Base-by-base conservation (phyloP, 2,329 filamentous ascomycete species). In the Verticillium nubilum region DNA sequence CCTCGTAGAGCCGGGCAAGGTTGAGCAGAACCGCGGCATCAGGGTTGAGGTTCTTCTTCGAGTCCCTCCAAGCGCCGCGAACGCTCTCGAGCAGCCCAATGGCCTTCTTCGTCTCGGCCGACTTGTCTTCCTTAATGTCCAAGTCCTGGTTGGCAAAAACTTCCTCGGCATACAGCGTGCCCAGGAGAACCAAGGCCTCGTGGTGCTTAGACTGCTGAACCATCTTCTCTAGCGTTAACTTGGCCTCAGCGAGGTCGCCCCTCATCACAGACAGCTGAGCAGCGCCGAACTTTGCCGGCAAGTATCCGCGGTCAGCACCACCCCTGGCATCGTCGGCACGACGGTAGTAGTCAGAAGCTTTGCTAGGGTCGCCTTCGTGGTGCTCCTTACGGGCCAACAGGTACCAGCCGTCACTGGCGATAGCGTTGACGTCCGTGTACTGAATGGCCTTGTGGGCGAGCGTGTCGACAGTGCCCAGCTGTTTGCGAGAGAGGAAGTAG, bases 341-440 rank as follows among this genome's bases (percentile, higher is more conserved):
- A 59, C 87, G 86, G 74, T 99, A 99, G 73, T 89, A 96, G 68
- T 97, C 91, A 23, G 84, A 86, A 2, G 95, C 94, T 59, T 86
- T 88, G 23, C 88, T 81, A 6, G 85, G 75, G 60, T 97, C 87
- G 50, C 89, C 89, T 60, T 86, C 84, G 65, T 92, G 91, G 70
- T 99, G 95, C 64, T 94, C 91, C 72, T 96, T 97, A 62, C 93
- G 84, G 28, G 92, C 95, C 47, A 98, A 84, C 9, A 98, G 77
- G 74, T 97, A 99, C 93, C 94, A 98, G 35, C 95, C 96, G 71
- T 99, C 96, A 75, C 94, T 97, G 26, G 94, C 94, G 72, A 98
- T 92, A 3, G 93, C 91, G 72, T 97, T 97, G 66, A 98, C 91
- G 70, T 99, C 95, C 2, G 95, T 98, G 68, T 91, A 89, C 69